A percentile compares a stretch with the other conserved stretches of the same genome.
Conservation (phyloP, 352 stramenopile genomes). For the Pythium utonaiense region DNA sequence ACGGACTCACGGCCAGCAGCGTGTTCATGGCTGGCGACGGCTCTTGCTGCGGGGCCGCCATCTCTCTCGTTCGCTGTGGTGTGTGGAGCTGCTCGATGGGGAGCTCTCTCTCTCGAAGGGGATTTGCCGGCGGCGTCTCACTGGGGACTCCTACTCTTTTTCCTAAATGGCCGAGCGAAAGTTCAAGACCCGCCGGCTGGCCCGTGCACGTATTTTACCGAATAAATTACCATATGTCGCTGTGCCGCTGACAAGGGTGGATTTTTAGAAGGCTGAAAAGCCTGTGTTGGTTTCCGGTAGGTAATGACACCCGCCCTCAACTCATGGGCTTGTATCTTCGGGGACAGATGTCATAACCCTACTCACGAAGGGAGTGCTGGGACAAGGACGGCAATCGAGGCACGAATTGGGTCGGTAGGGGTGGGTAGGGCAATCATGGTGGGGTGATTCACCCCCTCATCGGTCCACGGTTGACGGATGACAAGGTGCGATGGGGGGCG, state of each 20-base stretch:
- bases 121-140: no score
- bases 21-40: neutral
- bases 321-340: constrained; percentile 16
- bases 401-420: neutral
- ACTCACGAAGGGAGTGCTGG: constrained; percentile 10
- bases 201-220: constrained; percentile 7
- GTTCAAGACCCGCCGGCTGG: constrained; percentile 27
- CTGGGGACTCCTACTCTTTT: constrained; percentile 31
- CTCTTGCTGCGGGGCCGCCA: neutral
- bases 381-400: constrained; percentile 1
- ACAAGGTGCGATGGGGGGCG: constrained; percentile 18
- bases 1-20: constrained; percentile 3
- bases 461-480: constrained; percentile 4
- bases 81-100: neutral
- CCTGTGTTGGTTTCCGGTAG: constrained; percentile 24
- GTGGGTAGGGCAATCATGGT: constrained; percentile 7
- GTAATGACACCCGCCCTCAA: constrained; percentile 14
- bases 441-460: neutral
- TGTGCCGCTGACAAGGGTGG: constrained; percentile 1
- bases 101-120: neutral
- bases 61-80: neutral
- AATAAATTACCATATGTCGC: constrained; percentile 24
- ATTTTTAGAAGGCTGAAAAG: constrained; percentile 16
- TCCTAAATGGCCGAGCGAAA: constrained; percentile 52
- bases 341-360: constrained; percentile 25